Evolutionary conservation across 1,139 yeast genomes (phyloP).

Genomic region (Hemisphaericaspora lyxosophila): DNA sequence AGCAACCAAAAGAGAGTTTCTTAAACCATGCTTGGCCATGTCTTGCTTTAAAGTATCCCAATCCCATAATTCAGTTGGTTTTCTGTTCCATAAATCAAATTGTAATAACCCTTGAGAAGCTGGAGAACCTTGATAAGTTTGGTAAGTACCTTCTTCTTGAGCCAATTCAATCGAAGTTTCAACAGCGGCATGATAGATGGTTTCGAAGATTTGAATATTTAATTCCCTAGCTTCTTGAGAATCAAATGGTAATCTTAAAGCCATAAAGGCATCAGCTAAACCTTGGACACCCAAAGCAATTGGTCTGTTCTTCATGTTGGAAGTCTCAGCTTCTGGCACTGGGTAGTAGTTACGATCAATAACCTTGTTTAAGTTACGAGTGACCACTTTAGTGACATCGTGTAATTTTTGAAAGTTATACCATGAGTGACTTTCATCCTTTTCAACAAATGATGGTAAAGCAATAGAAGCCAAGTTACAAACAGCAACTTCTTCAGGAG

Average conservation of each 20-base stretch:
- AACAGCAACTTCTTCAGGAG: slow-evolving; percentile 87
- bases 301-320: slow-evolving; percentile 59
- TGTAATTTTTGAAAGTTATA: slow-evolving; percentile 57
- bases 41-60: slow-evolving; percentile 53
- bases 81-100: slow-evolving; percentile 57
- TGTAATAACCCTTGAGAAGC: slow-evolving; percentile 58
- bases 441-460: slow-evolving; percentile 66
- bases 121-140: slow-evolving; percentile 55
- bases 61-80: slow-evolving; percentile 58
- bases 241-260: slow-evolving; percentile 56
- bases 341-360: slow-evolving; percentile 60
- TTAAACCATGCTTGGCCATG: slow-evolving; percentile 47
- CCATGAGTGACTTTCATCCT: slow-evolving; percentile 39
- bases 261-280: slow-evolving; percentile 59
- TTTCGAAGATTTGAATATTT: slow-evolving; percentile 59
- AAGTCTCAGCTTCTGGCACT: slow-evolving; percentile 50
- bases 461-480: slow-evolving; percentile 89
- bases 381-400: slow-evolving; percentile 52
- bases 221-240: slow-evolving; percentile 56
- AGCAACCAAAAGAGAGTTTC: slow-evolving; percentile 61
- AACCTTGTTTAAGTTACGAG: slow-evolving; percentile 55
- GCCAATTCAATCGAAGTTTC: slow-evolving; percentile 59
- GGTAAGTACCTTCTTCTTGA: slow-evolving; percentile 46
- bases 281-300: slow-evolving; percentile 67
- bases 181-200: slow-evolving; percentile 59